Evolutionary conservation across 1,139 yeast species (phyloP), one percentile per base, ranked within the genome.

Genomic region (Yamadazyma mexicana): DNA sequence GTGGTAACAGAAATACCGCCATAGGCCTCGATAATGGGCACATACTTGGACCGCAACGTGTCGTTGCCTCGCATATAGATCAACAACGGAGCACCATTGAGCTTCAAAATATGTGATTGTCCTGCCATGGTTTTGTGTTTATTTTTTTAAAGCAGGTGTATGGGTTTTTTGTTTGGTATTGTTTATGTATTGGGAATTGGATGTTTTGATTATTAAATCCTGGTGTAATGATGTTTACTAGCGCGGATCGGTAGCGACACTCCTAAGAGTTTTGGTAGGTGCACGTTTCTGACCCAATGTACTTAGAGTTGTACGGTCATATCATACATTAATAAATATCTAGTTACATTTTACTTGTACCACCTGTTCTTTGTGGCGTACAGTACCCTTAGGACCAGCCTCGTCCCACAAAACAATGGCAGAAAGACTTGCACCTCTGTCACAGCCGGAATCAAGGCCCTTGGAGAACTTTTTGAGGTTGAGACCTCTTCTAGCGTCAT

Each of bases 371-470:
- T 50, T 57, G 40, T 58, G 59, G 15, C 54, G 26, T 7, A 51
- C 38, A 5, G 40, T 38, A 3, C 37, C 37, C 4, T 40, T 45
- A 4, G 48, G 52, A 17, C 47, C 41, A 30, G 32, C 8, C 31
- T 50, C 55, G 17, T 49, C 46, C 70, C 69, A 74, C 12, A 82
- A 56, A 8, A 85, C 75, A 59, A 82, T 64, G 0, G 94, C 95
- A 30, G 83, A 75, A 43, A 91, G 69, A 40, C 72, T 59, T 9
- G 80, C 83, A 2, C 96, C 97, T 45, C 77, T 75, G 47, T 81
- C 86, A 63, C 98, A 91, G 2, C 87, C 87, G 9, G 87, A 69
- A 56, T 91, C 98, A 31, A 91, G 64, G 0, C 97, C 98, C 51
- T 76, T 80, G 4, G 95, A 73, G 59, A 69, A 87, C 45, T 76